Evolutionary conservation across 2,329 filamentous ascomycete genomes (phyloP).

Genomic region (Alternaria panax): DNA sequence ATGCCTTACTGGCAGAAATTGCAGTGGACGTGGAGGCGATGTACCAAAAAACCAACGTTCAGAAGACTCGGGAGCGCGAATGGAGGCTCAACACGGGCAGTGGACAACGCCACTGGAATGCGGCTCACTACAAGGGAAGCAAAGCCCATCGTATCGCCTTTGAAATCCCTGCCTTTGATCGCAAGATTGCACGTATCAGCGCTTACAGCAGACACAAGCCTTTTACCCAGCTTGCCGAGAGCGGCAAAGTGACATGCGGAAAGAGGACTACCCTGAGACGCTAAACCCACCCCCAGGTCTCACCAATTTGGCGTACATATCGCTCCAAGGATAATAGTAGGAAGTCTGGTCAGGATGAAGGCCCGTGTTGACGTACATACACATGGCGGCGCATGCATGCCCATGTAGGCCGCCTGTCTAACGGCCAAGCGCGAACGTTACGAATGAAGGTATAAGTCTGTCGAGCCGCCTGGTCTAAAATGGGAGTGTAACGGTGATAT

Average conservation of each 20-base stretch:
- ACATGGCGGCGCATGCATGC: slow-evolving; percentile 38
- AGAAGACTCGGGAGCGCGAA: slow-evolving; percentile 30
- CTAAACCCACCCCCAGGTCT: slow-evolving; percentile 40
- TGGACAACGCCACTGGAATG: slow-evolving; percentile 30
- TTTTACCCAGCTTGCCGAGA: slow-evolving; percentile 30
- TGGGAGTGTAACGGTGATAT: slow-evolving; percentile 22
- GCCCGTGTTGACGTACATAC: slow-evolving; percentile 39
- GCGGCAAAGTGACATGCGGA: slow-evolving; percentile 34
- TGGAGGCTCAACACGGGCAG: slow-evolving; percentile 40
- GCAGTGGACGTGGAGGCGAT: slow-evolving; percentile 26
- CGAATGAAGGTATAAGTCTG: slow-evolving; percentile 39
- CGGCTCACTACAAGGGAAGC: slow-evolving; percentile 37
- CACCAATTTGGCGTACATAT: slow-evolving; percentile 43
- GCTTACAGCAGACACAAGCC: slow-evolving; percentile 36
- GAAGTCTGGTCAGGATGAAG: slow-evolving; percentile 24
- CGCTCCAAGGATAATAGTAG: slow-evolving; percentile 32
- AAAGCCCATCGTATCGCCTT: slow-evolving; percentile 28
- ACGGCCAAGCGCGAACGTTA: slow-evolving; percentile 33
- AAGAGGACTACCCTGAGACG: slow-evolving; percentile 28
- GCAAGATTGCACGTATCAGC: slow-evolving; percentile 38
- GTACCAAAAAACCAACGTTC: slow-evolving; percentile 23
- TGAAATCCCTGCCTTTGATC: slow-evolving; percentile 29
- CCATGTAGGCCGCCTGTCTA: slow-evolving; percentile 38
- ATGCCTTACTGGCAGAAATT: slow-evolving; percentile 13
- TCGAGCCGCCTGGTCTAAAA: slow-evolving; percentile 27